These are phyloP conservation scores for Macrolepiota dolichaula DNA, from an alignment of 768 basidiomycete genomes.

Conservation along the genomic window DNA sequence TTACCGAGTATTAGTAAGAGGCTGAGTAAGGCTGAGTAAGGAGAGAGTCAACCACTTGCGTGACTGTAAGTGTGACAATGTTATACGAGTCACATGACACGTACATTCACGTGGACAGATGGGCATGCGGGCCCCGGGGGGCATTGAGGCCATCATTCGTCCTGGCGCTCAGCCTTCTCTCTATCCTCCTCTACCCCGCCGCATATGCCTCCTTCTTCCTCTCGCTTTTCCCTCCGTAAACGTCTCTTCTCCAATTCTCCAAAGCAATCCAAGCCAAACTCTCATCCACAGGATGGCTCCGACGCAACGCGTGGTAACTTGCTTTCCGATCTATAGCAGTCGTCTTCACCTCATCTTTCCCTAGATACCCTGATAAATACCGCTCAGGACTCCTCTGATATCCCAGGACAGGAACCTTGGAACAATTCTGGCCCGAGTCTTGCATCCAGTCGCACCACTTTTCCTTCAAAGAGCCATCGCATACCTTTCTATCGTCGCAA, in stretches of 20 bases:
- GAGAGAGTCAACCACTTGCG: slow-evolving; percentile 10
- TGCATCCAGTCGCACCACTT: slow-evolving; percentile 18
- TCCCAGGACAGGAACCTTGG: slow-evolving; percentile 39
- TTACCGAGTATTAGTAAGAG: slow-evolving; percentile 45
- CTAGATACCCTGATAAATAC: slow-evolving; percentile 15
- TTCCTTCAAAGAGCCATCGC: slow-evolving; percentile 33
- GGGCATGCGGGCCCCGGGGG: neutral
- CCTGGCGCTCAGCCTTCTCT: slow-evolving; percentile 5
- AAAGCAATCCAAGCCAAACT: slow-evolving; percentile 4
- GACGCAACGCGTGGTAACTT: neutral
- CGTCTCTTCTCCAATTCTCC: slow-evolving; percentile 6
- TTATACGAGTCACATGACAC: neutral
- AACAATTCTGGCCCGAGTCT: slow-evolving; percentile 20
- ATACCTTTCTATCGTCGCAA: slow-evolving; percentile 44
- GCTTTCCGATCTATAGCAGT: slow-evolving; percentile 6
- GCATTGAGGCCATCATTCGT: slow-evolving; percentile 1
- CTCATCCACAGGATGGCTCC: neutral
- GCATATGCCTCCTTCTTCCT: slow-evolving; percentile 11
- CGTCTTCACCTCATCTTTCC: slow-evolving; percentile 10
- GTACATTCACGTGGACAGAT: slow-evolving; percentile 11
- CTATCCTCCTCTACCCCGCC: neutral
- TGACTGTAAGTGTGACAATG: slow-evolving; percentile 18
- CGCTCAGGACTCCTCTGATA: slow-evolving; percentile 21
- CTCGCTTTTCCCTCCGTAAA: slow-evolving; percentile 10
- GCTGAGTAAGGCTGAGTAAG: slow-evolving; percentile 37